These are phyloP conservation scores for Penicillium sp. DNA, from an alignment of 2,329 filamentous ascomycete species.

Conservation along the genomic window DNA sequence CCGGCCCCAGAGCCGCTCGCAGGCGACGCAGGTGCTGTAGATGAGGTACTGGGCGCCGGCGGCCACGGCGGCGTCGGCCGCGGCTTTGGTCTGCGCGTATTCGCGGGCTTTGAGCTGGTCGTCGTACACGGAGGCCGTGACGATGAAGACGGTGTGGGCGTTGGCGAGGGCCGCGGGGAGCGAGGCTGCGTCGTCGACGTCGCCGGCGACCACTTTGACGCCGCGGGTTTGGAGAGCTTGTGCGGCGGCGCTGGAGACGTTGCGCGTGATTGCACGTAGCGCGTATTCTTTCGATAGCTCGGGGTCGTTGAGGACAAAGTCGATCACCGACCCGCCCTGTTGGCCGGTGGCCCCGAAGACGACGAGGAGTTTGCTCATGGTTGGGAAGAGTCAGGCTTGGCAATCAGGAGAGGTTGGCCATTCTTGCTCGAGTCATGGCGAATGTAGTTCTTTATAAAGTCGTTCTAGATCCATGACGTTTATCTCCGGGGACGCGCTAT, in stretches of 20 bases:
- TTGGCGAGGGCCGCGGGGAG: conserved; percentile 44
- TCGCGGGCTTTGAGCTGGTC: conserved; percentile 21
- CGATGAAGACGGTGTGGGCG: conserved; percentile 50
- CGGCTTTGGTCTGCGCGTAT: conserved; percentile 35
- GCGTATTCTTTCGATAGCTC: conserved; percentile 49
- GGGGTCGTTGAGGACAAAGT: conserved; percentile 42
- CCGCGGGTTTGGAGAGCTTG: conserved; percentile 47
- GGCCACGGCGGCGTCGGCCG: conserved; percentile 40
- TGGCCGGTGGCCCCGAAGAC: conserved; percentile 60
- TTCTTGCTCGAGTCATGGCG: too few species aligned
- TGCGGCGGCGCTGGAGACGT: conserved; percentile 45
- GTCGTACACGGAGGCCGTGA: conserved; percentile 48
- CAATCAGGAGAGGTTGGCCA: too few species aligned
- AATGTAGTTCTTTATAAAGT: too few species aligned
- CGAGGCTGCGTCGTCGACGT: conserved; percentile 49
- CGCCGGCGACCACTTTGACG: conserved; percentile 48
- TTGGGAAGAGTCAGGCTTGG: not conserved
- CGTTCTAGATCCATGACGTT: too few species aligned
- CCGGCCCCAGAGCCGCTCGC: conserved; percentile 32
- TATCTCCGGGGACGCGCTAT: too few species aligned
- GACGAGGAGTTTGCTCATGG: conserved; percentile 41
- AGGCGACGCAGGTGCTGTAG: conserved; percentile 39
- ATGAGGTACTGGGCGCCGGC: conserved; percentile 41
- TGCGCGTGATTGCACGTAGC: conserved; percentile 57
- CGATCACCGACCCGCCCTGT: conserved; percentile 58